Evolutionary conservation across 352 stramenopile species (phyloP), one percentile per base, ranked within the genome.

Genomic region (Pythium sukuiense): DNA sequence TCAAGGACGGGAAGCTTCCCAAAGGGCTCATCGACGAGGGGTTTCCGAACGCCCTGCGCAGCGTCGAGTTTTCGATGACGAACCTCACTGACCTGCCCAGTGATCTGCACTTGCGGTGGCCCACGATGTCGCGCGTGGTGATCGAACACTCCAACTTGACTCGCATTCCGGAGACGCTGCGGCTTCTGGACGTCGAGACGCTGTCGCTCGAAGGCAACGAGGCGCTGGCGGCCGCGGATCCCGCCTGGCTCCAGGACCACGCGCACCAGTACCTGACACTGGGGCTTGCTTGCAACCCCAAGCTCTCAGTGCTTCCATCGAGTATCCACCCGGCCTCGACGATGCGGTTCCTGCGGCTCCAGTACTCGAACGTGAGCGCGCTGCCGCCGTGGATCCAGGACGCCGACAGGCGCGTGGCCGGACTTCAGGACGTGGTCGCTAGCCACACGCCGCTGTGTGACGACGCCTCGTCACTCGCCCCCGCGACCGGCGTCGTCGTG

Each of bases 151-250:
- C 57, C 0, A 49, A 53, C 13, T 37, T 71, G 49, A 58, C 49
- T 1, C 7, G 56, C 24, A n/a, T 71, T 18, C 64, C 64, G 1
- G 24, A 27, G 2, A 48, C 58, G 3, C 35, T 71, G 6, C 33
- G 27, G n/a, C 45, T 33, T 5, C n/a, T 71, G 9, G 39, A 16
- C 0, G 52, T 64, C 20, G 41, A 71, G 8, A 63, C 62, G n/a
- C 54, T 71, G 6, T 67, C 59, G 33, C 59, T 71, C 9, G 53
- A 64, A 53, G 65, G 59, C 18, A 71, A 71, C 29, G 50, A 35
- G 3, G 57, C 37, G 11, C 37, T 71, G 37, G n/a, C 52, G 24
- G 20, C 30, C 39, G 14, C 65, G 27, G 52, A 61, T 20, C 9
- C 64, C 3, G 7, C 16, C 16, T 65, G 53, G 57, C 48, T 71